phyloP scores from a whole-genome alignment of 75 land plant genomes.

The Pinus taeda region DNA sequence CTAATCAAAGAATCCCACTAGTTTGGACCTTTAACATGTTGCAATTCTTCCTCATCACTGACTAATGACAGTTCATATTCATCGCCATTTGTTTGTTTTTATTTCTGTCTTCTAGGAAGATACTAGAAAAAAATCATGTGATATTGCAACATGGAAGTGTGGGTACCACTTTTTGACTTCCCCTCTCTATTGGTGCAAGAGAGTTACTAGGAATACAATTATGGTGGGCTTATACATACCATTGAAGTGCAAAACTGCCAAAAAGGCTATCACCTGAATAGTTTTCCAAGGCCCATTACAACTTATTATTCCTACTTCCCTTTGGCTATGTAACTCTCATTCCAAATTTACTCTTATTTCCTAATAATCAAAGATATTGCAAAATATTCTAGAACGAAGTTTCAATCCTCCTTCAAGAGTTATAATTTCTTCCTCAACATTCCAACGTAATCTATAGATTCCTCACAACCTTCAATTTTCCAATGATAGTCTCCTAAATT shows the following conservation, averaged over 20 bases:
- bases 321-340: slow-evolving; percentile 93
- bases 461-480: slow-evolving; percentile 24
- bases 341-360: slow-evolving; percentile 93
- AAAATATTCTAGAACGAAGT: slow-evolving; percentile 59
- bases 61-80: slow-evolving; percentile 48
- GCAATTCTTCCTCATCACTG: slow-evolving; percentile 32
- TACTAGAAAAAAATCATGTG: slow-evolving; percentile 78
- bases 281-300: too few species aligned
- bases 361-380: slow-evolving; percentile 79
- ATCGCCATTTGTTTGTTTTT: slow-evolving; percentile 39
- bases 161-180: too few species aligned
- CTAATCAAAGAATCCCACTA: slow-evolving; percentile 79
- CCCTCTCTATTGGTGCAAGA: too few species aligned
- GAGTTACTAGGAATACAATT: too few species aligned
- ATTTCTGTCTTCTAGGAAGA: slow-evolving; percentile 13
- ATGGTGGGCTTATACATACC: too few species aligned
- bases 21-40: slow-evolving; percentile 22
- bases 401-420: slow-evolving; percentile 88
- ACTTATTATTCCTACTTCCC: slow-evolving; percentile 67
- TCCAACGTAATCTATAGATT: slow-evolving; percentile 28
- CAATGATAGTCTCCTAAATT: background rate
- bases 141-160: slow-evolving; percentile 24
- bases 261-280: too few species aligned
- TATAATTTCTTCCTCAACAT: slow-evolving; percentile 37
- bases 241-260: too few species aligned